Evolutionary conservation across 2,329 filamentous ascomycete genomes (phyloP), one percentile per base, ranked within the genome.

Genomic region (Bipolaris oryzae): DNA sequence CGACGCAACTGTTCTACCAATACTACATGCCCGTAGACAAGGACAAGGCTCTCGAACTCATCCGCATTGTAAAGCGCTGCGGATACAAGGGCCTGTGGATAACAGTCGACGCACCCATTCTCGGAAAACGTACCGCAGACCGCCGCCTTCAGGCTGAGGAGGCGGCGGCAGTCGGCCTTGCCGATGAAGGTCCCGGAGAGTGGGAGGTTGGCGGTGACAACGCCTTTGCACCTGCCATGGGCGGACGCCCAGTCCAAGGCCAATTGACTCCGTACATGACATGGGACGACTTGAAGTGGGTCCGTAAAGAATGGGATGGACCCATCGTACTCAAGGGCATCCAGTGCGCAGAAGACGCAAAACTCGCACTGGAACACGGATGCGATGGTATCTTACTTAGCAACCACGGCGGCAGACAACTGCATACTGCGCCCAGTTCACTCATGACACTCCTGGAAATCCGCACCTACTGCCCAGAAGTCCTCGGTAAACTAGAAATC

Each of bases 211-310:
- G 10, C 66, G 87, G 53, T 80, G 84, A 18, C 69, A 86, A 52
- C 76, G 83, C 57, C 82, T 87, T 81, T 82, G 84, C 10, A 68
- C 75, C 28, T 84, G 84, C 74, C 81, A 89, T 66, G 85, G 87
- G 68, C 67, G 84, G 25, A 76, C 79, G 71, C 4, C 59, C 61
- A 6, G 61, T 68, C 33, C 42, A 66, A 41, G 62, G 76, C 43
- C 65, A 74, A 35, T 25, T 74, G 13, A 74, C 68, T 16, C 75
- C 84, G 3, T 79, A 81, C 16, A 76, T 87, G 13, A 81, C 84
- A 69, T 63, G 77, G 79, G 69, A 76, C 11, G 80, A 87, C 56
- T 64, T 81, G 11, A 58, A 66, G 5, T 81, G 79, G 79, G 66
- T 81, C 43, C 66, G 77, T 16, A 72, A 71, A 51, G 73, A 74